A percentile compares a stretch with the other conserved stretches of the same genome.
These are phyloP conservation scores for Purpureocillium lavendulum DNA, from an alignment of 2,329 filamentous ascomycete genomes.

Conservation along the genomic window DNA sequence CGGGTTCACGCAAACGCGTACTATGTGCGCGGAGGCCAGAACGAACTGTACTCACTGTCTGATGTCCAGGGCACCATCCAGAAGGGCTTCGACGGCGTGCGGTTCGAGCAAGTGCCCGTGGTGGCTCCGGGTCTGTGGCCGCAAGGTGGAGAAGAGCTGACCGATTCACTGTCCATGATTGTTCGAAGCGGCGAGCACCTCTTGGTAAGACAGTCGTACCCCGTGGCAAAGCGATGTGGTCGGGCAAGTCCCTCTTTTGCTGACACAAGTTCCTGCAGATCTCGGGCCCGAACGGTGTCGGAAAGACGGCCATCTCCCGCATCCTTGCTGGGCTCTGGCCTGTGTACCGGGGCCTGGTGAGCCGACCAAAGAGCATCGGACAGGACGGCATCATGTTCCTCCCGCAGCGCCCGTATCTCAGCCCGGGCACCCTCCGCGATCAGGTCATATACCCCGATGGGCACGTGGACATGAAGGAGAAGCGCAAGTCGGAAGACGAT, in stretches of 20 bases:
- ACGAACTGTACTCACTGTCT: slow-evolving; percentile 80
- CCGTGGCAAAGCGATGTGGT: no score
- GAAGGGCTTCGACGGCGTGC: slow-evolving; percentile 88
- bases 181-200: slow-evolving; percentile 88
- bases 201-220: slow-evolving; percentile 41
- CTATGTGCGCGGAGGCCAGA: slow-evolving; percentile 54
- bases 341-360: slow-evolving; percentile 86
- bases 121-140: slow-evolving; percentile 86
- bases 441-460: slow-evolving; percentile 98
- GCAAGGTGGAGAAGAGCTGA: slow-evolving; percentile 81
- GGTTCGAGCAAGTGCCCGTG: slow-evolving; percentile 86
- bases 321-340: slow-evolving; percentile 93
- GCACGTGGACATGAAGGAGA: slow-evolving; percentile 84
- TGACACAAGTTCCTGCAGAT: slow-evolving; percentile 40
- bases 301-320: slow-evolving; percentile 81
- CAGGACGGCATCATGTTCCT: slow-evolving; percentile 97
- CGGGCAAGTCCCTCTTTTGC: no score
- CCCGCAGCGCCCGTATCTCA: slow-evolving; percentile 87
- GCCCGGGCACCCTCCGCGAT: slow-evolving; percentile 84
- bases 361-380: slow-evolving; percentile 70
- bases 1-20: slow-evolving; percentile 89
- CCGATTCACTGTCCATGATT: slow-evolving; percentile 82
- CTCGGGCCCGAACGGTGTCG: slow-evolving; percentile 88
- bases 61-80: slow-evolving; percentile 92
- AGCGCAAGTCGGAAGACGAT: slow-evolving; percentile 68